Evolutionary conservation across 2,329 filamentous ascomycete species (phyloP).

Genomic region (Fusarium tricinctum): DNA sequence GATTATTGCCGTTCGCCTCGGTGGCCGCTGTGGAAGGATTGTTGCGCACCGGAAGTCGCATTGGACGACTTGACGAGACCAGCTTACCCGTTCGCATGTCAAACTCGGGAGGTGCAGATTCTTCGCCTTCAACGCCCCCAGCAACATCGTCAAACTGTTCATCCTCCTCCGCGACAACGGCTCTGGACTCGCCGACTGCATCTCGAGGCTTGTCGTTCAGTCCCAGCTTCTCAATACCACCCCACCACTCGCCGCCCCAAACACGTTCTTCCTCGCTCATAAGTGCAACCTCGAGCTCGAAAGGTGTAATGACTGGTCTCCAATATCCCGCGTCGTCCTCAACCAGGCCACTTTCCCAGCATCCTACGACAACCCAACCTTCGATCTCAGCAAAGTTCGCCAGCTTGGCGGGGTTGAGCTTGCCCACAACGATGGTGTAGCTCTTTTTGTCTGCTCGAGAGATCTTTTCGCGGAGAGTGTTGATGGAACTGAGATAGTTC

Average conservation of each 20-base stretch:
- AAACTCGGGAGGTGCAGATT: slow-evolving; percentile 89
- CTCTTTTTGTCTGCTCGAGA: slow-evolving; percentile 88
- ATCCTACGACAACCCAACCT: slow-evolving; percentile 97
- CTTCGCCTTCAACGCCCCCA: slow-evolving; percentile 70
- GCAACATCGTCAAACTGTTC: slow-evolving; percentile 54
- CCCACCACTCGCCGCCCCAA: slow-evolving; percentile 92
- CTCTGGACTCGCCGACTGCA: slow-evolving; percentile 10
- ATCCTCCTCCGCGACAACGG: slow-evolving; percentile 22
- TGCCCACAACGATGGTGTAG: slow-evolving; percentile 96
- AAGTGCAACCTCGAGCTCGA: slow-evolving; percentile 86
- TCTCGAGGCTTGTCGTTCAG: slow-evolving; percentile 53
- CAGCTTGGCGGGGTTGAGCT: slow-evolving; percentile 94
- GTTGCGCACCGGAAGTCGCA: slow-evolving; percentile 64
- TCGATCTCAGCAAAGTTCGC: slow-evolving; percentile 97
- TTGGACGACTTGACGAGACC: slow-evolving; percentile 82
- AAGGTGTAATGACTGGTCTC: slow-evolving; percentile 92
- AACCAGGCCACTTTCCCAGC: slow-evolving; percentile 95
- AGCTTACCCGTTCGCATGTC: slow-evolving; percentile 91
- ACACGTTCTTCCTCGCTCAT: slow-evolving; percentile 80
- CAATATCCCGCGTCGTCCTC: slow-evolving; percentile 88
- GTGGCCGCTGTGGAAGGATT: slow-evolving; percentile 22
- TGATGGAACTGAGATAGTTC: slow-evolving; percentile 88
- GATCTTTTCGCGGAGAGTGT: slow-evolving; percentile 80
- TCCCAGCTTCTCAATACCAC: slow-evolving; percentile 81
- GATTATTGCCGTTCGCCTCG: neutral